Evolutionary conservation across 768 basidiomycete species (phyloP).

Genomic region (Gymnopilus dilepis): DNA sequence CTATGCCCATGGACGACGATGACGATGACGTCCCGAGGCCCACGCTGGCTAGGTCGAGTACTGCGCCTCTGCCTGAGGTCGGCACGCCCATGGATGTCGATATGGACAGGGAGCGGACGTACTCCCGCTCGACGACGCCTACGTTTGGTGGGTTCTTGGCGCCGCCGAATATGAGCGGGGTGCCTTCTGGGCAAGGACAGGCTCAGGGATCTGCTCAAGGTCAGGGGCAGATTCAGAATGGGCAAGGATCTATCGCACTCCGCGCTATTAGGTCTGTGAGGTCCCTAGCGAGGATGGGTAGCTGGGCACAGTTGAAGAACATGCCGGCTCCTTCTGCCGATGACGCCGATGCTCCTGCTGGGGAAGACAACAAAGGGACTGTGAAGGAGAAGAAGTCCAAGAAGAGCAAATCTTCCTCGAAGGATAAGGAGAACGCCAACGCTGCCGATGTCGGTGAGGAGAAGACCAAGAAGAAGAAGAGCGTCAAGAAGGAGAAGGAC

Average conservation of each 20-base stretch:
- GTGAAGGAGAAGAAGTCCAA: conserved; percentile 40
- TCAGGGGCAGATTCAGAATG: conserved; percentile 30
- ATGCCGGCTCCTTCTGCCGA: conserved; percentile 22
- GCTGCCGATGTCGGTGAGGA: conserved; percentile 30
- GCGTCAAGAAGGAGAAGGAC: conserved; percentile 42
- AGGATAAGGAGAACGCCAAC: conserved; percentile 26
- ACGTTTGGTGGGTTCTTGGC: conserved; percentile 36
- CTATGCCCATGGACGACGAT: conserved; percentile 17
- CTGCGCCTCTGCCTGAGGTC: too few relatives aligned
- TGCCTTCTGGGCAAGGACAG: background rate
- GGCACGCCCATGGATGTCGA: too few relatives aligned
- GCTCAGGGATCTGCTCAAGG: conserved; percentile 5
- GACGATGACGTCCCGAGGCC: background rate
- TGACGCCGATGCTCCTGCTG: conserved; percentile 13
- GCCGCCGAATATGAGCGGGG: conserved; percentile 27
- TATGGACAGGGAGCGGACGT: conserved; percentile 16
- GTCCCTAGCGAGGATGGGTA: conserved; percentile 71
- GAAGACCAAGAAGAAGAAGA: conserved; percentile 35
- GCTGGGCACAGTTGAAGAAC: conserved; percentile 67
- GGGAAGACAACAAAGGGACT: conserved; percentile 33
- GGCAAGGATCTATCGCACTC: conserved; percentile 70
- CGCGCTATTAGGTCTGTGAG: conserved; percentile 81
- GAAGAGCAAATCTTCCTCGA: conserved; percentile 43
- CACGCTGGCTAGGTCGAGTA: background rate
- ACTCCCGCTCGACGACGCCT: conserved; percentile 40